Evolutionary conservation across 495 filamentous ascomycete species (phyloP).

Genomic region (Bacidia rubella): DNA sequence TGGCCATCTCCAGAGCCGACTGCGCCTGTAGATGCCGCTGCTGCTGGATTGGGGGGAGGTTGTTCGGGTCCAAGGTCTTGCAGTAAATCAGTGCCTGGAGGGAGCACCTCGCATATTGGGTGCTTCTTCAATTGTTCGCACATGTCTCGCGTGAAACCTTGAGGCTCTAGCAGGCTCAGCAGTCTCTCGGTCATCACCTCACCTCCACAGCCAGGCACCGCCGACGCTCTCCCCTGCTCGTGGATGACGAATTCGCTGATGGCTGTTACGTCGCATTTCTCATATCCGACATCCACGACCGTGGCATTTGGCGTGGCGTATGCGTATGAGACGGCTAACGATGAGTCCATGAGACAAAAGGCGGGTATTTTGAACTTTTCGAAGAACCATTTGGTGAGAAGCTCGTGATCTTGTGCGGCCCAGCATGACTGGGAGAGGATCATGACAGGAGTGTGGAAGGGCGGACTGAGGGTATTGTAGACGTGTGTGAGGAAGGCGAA

Average conservation of each 20-base stretch:
- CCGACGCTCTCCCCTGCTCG: constrained; percentile 43
- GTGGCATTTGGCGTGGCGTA: constrained; percentile 64
- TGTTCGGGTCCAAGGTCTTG: constrained; percentile 35
- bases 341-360: constrained; percentile 74
- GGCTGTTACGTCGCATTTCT: constrained; percentile 83
- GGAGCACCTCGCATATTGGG: constrained; percentile 75
- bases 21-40: constrained; percentile 41
- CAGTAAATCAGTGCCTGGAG: constrained; percentile 46
- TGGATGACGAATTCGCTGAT: constrained; percentile 64
- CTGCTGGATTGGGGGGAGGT: constrained; percentile 45
- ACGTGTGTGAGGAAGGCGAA: constrained; percentile 81
- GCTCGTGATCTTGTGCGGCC: constrained; percentile 69
- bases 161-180: constrained; percentile 48
- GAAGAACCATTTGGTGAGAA: constrained; percentile 81
- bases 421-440: constrained; percentile 77
- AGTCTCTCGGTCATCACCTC: constrained; percentile 78
- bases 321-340: constrained; percentile 69
- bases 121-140: constrained; percentile 90
- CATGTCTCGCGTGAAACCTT: constrained; percentile 72
- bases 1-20: constrained; percentile 26
- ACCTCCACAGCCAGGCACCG: constrained; percentile 62
- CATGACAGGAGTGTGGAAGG: constrained; percentile 87
- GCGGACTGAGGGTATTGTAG: constrained; percentile 71
- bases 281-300: constrained; percentile 77
- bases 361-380: constrained; percentile 92